A percentile compares a stretch with the other conserved stretches of the same genome.
These are phyloP conservation scores for Pseudogymnoascus sp. DNA, from an alignment of 2,329 filamentous ascomycete genomes.

Conservation along the genomic window DNA sequence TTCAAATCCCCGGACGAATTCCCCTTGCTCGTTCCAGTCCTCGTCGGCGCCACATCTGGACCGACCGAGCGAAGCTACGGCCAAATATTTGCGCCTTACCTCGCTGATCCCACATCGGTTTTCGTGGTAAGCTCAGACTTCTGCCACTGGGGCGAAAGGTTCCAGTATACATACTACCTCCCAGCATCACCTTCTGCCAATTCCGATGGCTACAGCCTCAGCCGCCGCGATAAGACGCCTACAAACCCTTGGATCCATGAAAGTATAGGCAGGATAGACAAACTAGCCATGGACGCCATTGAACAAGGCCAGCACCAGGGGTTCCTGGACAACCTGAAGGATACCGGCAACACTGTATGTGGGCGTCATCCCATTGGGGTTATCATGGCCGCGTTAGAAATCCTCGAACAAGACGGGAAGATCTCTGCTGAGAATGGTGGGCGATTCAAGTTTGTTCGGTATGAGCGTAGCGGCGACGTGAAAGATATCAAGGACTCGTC, in stretches of 20 bases:
- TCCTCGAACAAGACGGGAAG: conserved; percentile 37
- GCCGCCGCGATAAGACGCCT: conserved; percentile 28
- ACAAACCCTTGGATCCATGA: conserved; percentile 59
- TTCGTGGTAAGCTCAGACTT: conserved; percentile 95
- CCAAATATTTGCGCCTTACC: conserved; percentile 63
- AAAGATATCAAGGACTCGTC: conserved; percentile 63
- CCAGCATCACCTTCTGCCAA: conserved; percentile 33
- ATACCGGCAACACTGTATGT: conserved; percentile 86
- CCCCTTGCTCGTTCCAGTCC: conserved; percentile 72
- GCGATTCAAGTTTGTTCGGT: conserved; percentile 65
- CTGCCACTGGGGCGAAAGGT: conserved; percentile 86
- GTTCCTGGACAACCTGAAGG: conserved; percentile 60
- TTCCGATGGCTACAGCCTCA: conserved; percentile 28
- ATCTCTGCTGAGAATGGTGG: conserved; percentile 27
- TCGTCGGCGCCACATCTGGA: conserved; percentile 67
- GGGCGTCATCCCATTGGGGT: conserved; percentile 92
- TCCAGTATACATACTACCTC: conserved; percentile 74
- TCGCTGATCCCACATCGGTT: conserved; percentile 64
- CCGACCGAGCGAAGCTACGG: conserved; percentile 61
- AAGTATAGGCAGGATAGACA: conserved; percentile 72
- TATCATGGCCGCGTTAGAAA: conserved; percentile 78
- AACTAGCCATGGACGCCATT: conserved; percentile 75
- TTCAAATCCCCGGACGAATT: conserved; percentile 46
- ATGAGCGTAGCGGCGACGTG: conserved; percentile 76
- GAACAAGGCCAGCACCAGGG: conserved; percentile 61